phyloP scores from a whole-genome alignment of 257 asterid genomes.

The Solanum chilense region DNA sequence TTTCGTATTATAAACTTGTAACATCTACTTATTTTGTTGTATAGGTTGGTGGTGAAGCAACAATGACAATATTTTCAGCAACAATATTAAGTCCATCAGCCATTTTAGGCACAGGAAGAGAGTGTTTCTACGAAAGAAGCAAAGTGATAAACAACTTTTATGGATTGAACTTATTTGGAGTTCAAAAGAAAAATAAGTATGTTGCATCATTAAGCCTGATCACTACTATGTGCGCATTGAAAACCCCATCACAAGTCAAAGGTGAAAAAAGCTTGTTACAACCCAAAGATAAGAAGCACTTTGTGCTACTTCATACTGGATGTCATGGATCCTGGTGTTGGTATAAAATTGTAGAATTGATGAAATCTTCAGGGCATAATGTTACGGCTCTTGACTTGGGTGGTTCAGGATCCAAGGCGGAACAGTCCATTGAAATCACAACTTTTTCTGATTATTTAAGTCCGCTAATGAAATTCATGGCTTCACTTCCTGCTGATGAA shows the following conservation, averaged over 20 bases:
- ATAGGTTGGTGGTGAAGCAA: constrained; percentile 21
- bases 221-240: constrained; percentile 36
- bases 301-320: constrained; percentile 24
- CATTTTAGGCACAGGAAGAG: constrained; percentile 15
- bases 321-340: constrained; percentile 36
- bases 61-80: constrained; percentile 27
- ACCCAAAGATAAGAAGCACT: background rate
- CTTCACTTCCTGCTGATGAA: constrained; percentile 4
- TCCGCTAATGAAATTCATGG: constrained; percentile 27
- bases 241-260: constrained; percentile 7
- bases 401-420: constrained; percentile 16
- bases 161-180: constrained; percentile 59
- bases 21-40: background rate
- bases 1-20: background rate
- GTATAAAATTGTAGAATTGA: constrained; percentile 9
- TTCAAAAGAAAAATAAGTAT: constrained; percentile 61
- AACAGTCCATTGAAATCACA: background rate
- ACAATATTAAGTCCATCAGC: constrained; percentile 22
- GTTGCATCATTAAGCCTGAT: constrained; percentile 39
- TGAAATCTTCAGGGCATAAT: constrained; percentile 10
- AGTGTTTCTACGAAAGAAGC: constrained; percentile 13
- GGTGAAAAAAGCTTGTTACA: background rate
- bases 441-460: constrained; percentile 3
- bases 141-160: constrained; percentile 25
- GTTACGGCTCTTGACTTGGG: constrained; percentile 24